Conservation (phyloP, 2,329 filamentous ascomycete species). For the Alternaria panax region DNA sequence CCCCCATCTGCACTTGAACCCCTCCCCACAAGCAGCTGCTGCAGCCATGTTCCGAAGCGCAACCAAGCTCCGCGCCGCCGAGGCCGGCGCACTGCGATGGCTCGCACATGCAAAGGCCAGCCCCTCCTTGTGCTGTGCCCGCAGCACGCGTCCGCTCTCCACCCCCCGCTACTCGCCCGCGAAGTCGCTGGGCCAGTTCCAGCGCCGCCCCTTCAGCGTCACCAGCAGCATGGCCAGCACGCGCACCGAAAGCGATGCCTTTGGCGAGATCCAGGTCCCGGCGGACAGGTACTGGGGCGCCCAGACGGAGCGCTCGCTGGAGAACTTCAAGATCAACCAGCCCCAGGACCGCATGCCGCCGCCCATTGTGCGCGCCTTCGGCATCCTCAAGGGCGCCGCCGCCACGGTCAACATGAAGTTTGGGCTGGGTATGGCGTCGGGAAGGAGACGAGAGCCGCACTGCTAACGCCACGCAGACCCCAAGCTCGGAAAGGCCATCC, state of each 20-base stretch:
- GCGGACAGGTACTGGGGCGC: slow-evolving; percentile 98
- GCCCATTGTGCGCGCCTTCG: slow-evolving; percentile 90
- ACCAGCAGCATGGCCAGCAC: slow-evolving; percentile 56
- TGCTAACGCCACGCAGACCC: slow-evolving; percentile 66
- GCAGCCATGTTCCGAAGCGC: slow-evolving; percentile 47
- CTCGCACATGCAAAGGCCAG: slow-evolving; percentile 46
- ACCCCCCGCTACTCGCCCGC: slow-evolving; percentile 31
- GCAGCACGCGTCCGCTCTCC: slow-evolving; percentile 39
- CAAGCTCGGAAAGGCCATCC: slow-evolving; percentile 88
- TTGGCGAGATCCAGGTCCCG: slow-evolving; percentile 93
- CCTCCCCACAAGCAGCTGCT: slow-evolving; percentile 4
- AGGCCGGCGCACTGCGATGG: slow-evolving; percentile 43
- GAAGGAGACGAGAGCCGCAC: not conserved
- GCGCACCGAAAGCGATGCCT: slow-evolving; percentile 94
- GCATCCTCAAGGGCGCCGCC: slow-evolving; percentile 95
- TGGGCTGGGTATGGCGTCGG: slow-evolving; percentile 72
- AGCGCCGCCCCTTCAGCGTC: slow-evolving; percentile 43
- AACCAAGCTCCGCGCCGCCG: slow-evolving; percentile 44
- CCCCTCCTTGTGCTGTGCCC: slow-evolving; percentile 40
- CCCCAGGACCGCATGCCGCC: slow-evolving; percentile 98
- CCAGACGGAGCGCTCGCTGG: slow-evolving; percentile 93
- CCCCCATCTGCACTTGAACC: slow-evolving; percentile 4
- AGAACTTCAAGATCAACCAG: slow-evolving; percentile 99
- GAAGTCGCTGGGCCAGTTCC: slow-evolving; percentile 24
- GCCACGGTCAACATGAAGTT: slow-evolving; percentile 95